Evolutionary conservation across 495 filamentous ascomycete species (phyloP), one percentile per base, ranked within the genome.

Genomic region (Acidiella bohemica): DNA sequence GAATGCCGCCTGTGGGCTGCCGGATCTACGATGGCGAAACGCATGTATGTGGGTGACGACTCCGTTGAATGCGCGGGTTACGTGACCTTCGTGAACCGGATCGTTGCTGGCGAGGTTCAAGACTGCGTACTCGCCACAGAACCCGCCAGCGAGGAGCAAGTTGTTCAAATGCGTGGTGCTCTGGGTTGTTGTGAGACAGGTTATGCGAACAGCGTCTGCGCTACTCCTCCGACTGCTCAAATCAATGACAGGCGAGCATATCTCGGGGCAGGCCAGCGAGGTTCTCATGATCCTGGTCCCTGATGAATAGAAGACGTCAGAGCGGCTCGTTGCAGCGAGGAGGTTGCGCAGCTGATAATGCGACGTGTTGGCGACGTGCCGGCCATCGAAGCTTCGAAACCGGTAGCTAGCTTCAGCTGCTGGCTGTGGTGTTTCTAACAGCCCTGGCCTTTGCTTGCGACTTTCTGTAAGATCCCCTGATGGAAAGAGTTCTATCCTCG

Each of bases 261-360:
- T 6, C 0, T 26, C n/a, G 9, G 53, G 49, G 11, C 35, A 59
- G 10, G 73, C 70, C 41, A 78, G 70, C 34, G 47, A 51, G 1
- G 70, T 66, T 29, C 67, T 61, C 19, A 62, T 56, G 17, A 92
- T 61, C 36, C 68, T 68, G 13, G 67, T 71, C 41, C 66, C 63
- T 19, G 67, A 67, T 19, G 84, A 75, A 56, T 92, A 94, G 58
- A 80, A 86, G 27, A 82, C 62, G 33, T 83, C 76, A 33, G 80
- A 80, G 29, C 78, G 76, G 8, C 80, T 80, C 13, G 75, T 71
- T 34, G 76, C 71, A 2, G 77, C 77, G 42, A 96, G 67, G 1
- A 90, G 60, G 55, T 93, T 88, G 33, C 88, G 81, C 12, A 95
- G 71, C 51, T 96, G 88, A 50, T 93, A 94, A 58, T 95, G 88